Percentiles rank a stretch among this genome's conserved stretches.
Evolutionary conservation across 164 flowering plant genomes (phyloP).

Genomic region (Stephania japonica): DNA sequence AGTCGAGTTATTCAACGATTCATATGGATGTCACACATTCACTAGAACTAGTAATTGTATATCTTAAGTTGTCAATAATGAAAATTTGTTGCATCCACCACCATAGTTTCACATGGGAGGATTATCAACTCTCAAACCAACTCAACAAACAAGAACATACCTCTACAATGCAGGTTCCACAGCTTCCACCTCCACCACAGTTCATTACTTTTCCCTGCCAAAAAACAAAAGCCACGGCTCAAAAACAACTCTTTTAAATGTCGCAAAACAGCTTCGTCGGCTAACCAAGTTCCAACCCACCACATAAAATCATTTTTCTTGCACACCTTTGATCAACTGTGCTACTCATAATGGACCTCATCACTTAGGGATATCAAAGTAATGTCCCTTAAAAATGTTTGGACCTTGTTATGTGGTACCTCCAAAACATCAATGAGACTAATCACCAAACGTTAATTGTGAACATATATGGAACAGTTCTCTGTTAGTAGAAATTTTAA

Average conservation of each 20-base stretch:
- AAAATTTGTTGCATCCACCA: too few species aligned
- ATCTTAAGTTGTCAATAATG: too few species aligned
- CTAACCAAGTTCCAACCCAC: not conserved
- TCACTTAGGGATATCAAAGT: too few species aligned
- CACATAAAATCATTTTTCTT: not conserved
- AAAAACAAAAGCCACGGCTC: not conserved
- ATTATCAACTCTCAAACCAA: not conserved
- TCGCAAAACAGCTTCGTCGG: not conserved
- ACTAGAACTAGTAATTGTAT: not conserved
- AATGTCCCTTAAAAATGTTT: not conserved
- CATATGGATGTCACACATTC: not conserved
- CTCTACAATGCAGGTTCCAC: slow-evolving; percentile 98
- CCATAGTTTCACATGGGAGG: too few species aligned
- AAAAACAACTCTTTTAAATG: not conserved
- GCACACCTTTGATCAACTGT: not conserved
- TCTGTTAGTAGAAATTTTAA: too few species aligned
- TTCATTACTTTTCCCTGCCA: slow-evolving; percentile 93
- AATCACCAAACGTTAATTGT: too few species aligned
- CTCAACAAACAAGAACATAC: slow-evolving; percentile 22
- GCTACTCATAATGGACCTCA: not conserved
- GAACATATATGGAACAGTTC: too few species aligned
- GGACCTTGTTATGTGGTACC: too few species aligned
- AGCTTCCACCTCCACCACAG: slow-evolving; percentile 97
- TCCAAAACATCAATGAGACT: too few species aligned
- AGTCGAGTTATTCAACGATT: not conserved